Conservation (phyloP, 805 yeast species). For the Nakazawaea siamensis region DNA sequence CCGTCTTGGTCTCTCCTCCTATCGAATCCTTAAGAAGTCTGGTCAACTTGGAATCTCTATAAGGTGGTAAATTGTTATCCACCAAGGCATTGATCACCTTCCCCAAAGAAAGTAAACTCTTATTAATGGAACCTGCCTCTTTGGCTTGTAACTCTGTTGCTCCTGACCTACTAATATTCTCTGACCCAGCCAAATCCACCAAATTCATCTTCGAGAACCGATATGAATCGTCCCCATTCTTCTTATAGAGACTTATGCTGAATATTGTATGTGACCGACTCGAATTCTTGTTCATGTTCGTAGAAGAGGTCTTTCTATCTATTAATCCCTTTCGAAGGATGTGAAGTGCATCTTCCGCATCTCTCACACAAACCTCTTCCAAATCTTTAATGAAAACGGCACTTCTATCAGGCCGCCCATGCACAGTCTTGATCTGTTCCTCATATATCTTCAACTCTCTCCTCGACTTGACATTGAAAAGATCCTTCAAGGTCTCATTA, state of each 20-base stretch:
- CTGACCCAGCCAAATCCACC: conserved; percentile 95
- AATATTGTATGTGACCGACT: conserved; percentile 76
- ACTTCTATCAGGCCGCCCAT: conserved; percentile 25
- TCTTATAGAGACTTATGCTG: conserved; percentile 48
- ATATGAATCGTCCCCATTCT: conserved; percentile 19
- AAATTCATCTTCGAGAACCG: conserved; percentile 40
- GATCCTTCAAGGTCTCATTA: conserved; percentile 37
- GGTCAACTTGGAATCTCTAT: conserved; percentile 70
- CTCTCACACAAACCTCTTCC: conserved; percentile 49
- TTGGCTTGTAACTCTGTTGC: conserved; percentile 80
- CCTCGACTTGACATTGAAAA: conserved; percentile 26
- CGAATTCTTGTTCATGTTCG: conserved; percentile 66
- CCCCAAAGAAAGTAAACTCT: conserved; percentile 79
- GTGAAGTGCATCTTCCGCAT: conserved; percentile 47
- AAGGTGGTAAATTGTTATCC: conserved; percentile 66
- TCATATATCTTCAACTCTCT: conserved; percentile 32
- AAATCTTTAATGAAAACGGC: conserved; percentile 43
- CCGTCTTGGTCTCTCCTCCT: conserved; percentile 84
- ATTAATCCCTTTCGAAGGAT: conserved; percentile 49
- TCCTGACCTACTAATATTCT: conserved; percentile 81
- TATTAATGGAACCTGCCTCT: conserved; percentile 92
- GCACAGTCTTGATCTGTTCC: conserved; percentile 14
- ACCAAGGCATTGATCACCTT: conserved; percentile 75
- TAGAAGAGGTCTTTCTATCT: conserved; percentile 58
- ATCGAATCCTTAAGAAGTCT: conserved; percentile 68